phyloP scores from a whole-genome alignment of 257 asterid genomes.

The Salvia rosmarinus region DNA sequence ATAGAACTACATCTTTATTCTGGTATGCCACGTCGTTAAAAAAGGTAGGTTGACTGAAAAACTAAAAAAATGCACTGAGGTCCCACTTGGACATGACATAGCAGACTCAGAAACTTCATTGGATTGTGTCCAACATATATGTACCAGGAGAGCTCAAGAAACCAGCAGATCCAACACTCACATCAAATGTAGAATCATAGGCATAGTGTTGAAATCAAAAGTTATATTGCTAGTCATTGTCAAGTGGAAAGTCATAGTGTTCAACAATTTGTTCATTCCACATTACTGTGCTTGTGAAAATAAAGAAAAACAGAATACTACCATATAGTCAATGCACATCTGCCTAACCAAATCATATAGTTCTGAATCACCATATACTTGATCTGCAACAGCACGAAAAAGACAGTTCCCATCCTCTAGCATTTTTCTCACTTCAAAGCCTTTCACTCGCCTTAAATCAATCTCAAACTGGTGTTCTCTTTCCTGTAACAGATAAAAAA shows the following conservation, averaged over 20 bases:
- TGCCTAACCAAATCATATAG: slow-evolving; percentile 87
- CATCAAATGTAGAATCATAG: neutral
- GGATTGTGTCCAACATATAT: neutral
- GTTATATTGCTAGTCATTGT: no score
- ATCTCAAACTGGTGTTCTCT: slow-evolving; percentile 90
- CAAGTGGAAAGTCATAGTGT: no score
- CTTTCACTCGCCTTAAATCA: slow-evolving; percentile 82
- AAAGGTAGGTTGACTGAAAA: neutral
- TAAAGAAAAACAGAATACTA: slow-evolving; percentile 38
- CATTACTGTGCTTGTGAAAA: neutral
- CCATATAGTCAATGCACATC: slow-evolving; percentile 99
- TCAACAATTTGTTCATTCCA: no score
- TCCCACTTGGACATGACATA: neutral
- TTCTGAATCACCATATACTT: slow-evolving; percentile 98
- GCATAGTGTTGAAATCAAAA: neutral
- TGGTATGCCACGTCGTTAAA: no score
- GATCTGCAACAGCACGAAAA: slow-evolving; percentile 99
- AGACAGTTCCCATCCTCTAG: slow-evolving; percentile 96
- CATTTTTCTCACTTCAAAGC: slow-evolving; percentile 95
- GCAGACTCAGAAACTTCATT: neutral
- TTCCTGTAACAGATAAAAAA: slow-evolving; percentile 60
- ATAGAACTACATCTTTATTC: neutral
- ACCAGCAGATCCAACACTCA: neutral
- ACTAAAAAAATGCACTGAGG: neutral
- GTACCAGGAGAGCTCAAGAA: neutral